A percentile compares a stretch with the other conserved stretches of the same genome.
These are phyloP conservation scores for Microstegium vimineum DNA, from an alignment of 176 grass and related monocot genomes.

Conservation along the genomic window DNA sequence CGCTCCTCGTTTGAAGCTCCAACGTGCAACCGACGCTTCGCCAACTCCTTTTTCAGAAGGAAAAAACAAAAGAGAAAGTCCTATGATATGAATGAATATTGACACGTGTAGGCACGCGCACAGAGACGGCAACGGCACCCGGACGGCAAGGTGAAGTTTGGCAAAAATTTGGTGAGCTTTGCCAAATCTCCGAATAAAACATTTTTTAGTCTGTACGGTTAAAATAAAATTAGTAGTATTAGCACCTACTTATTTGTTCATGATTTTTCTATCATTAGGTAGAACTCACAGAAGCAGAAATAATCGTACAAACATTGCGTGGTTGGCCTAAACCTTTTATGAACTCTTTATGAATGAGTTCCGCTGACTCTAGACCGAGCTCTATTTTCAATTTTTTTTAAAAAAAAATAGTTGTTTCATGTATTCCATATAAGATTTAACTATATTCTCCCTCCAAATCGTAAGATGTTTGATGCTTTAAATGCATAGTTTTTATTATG, in stretches of 20 bases:
- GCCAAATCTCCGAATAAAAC: neutral
- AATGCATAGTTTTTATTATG: too few species aligned
- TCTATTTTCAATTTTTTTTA: neutral
- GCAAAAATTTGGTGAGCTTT: neutral
- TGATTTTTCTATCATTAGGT: neutral
- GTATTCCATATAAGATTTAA: too few species aligned
- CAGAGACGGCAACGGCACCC: neutral
- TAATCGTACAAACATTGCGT: neutral
- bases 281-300: neutral
- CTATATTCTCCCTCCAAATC: too few species aligned
- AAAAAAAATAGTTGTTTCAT: too few species aligned
- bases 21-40: conserved; percentile 28
- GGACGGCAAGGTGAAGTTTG: neutral
- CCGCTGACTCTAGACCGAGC: neutral
- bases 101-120: neutral
- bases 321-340: neutral
- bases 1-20: conserved; percentile 31
- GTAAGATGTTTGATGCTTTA: too few species aligned
- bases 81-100: neutral
- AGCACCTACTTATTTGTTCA: too few species aligned
- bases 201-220: neutral
- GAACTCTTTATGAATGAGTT: neutral
- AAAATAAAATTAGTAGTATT: neutral
- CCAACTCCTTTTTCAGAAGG: neutral
- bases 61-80: neutral